Evolutionary conservation across 495 filamentous ascomycete genomes (phyloP).

Genomic region (Annulohypoxylon moriforme): DNA sequence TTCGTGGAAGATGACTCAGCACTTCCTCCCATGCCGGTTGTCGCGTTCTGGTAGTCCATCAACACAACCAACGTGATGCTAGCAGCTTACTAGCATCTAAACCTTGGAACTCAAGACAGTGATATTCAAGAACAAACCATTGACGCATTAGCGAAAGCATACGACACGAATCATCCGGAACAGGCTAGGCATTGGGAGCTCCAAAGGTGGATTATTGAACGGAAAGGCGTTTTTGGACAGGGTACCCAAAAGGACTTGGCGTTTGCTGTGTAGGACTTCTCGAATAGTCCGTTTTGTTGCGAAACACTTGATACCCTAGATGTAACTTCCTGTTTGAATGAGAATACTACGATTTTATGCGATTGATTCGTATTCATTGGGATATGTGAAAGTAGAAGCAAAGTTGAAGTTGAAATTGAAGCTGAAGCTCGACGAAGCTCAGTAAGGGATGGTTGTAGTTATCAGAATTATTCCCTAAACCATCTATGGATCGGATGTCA

Average conservation of each 20-base stretch:
- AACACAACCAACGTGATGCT: no score
- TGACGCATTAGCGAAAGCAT: no score
- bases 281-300: neutral
- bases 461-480: neutral
- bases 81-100: neutral
- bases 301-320: neutral
- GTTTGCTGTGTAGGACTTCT: neutral
- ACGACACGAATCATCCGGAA: no score
- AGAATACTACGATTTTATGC: neutral
- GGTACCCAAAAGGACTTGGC: neutral
- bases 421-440: neutral
- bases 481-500: neutral
- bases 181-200: neutral
- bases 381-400: no score
- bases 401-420: neutral
- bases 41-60: slow-evolving; percentile 29
- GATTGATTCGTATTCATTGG: neutral
- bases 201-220: neutral
- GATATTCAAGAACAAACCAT: no score
- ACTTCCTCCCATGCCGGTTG: slow-evolving; percentile 9
- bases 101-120: neutral
- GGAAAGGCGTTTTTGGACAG: neutral
- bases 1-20: slow-evolving; percentile 18
- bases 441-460: neutral
- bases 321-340: neutral